A percentile compares a stretch with the other conserved stretches of the same genome.
Conservation (phyloP, 2,329 filamentous ascomycete genomes). For the Diaporthe velutina region DNA sequence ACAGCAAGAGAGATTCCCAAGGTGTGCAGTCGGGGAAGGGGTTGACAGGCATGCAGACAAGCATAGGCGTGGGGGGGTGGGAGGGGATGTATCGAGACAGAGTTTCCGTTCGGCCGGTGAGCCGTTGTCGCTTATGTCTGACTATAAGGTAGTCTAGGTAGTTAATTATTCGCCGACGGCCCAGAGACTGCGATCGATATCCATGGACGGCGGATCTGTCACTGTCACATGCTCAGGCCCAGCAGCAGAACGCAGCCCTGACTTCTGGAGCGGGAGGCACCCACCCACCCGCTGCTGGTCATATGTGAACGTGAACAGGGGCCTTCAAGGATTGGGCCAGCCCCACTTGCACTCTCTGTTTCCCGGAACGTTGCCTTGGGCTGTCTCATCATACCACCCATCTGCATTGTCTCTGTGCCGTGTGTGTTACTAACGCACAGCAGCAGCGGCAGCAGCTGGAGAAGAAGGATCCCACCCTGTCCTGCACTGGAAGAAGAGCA, state of each 20-base stretch:
- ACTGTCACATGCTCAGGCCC: constrained; percentile 26
- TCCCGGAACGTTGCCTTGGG: constrained; percentile 1
- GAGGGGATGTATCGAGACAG: constrained; percentile 9
- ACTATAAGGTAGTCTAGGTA: not conserved
- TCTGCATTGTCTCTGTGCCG: not conserved
- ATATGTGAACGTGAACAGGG: constrained; percentile 4
- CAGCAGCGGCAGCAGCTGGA: not conserved
- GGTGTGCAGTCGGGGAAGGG: not conserved
- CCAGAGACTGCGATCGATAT: not conserved
- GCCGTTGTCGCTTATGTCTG: not conserved
- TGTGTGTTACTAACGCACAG: too few relatives aligned
- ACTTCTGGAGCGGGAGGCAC: not conserved
- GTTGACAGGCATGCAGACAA: not conserved
- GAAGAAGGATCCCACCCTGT: not conserved
- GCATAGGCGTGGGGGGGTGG: not conserved
- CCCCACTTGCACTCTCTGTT: constrained; percentile 5
- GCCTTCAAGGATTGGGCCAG: constrained; percentile 9
- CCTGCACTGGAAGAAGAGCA: not conserved
- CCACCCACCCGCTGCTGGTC: not conserved
- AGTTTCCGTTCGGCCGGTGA: constrained; percentile 35
- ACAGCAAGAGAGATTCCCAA: not conserved
- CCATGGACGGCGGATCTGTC: not conserved
- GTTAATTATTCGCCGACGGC: not conserved
- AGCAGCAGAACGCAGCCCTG: not conserved
- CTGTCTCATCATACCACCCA: not conserved